Evolutionary conservation across 805 yeast species (phyloP), one percentile per base, ranked within the genome.

Genomic region (Starmerella powellii): DNA sequence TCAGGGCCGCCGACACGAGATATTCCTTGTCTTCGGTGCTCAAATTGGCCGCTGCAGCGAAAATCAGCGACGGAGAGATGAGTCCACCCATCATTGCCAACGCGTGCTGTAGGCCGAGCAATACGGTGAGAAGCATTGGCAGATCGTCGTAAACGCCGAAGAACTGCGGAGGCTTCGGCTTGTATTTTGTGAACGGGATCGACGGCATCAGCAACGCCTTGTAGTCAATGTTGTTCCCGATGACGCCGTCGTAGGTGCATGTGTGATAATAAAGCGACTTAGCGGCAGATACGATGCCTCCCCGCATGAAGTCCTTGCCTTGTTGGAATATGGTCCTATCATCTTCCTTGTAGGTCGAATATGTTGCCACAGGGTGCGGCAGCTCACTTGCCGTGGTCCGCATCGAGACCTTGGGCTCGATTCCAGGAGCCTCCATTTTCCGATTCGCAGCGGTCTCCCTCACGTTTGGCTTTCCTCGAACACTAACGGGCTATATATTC

Each of bases 1-100:
- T 82, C 47, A 83, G 67, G 6, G 82, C 70, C 8, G 78, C 79
- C 8, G 93, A 80, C 41, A 76, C 85, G 41, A 79, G 64, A 55
- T 76, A 80, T 47, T 83, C 80, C 34, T 71, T 66, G 13, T 65
- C 44, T 1, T 61, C 67, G 10, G 65, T 52, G 27, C 61, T 63
- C 37, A 86, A 66, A 57, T 80, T 70, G 8, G 88, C 88, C 21
- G 72, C 60, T 11, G 68, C 53, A 0, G 86, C 66, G 37, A 84
- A 80, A 50, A 86, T 66, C 41, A 86, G 63, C 2, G 94, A 88
- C 8, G 95, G 94, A 6, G 91, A 67, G 29, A 81, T 80, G 38
- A 86, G 73, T 55, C 95, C 95, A 13, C 95, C 95, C 63, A 86
- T 64, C 95, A 87, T 86, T 20, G 95, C 76, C 50, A 86, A 61